Evolutionary conservation across 306 rosid species (phyloP), one percentile per base, ranked within the genome.

Genomic region (Gastrolobium villosum): DNA sequence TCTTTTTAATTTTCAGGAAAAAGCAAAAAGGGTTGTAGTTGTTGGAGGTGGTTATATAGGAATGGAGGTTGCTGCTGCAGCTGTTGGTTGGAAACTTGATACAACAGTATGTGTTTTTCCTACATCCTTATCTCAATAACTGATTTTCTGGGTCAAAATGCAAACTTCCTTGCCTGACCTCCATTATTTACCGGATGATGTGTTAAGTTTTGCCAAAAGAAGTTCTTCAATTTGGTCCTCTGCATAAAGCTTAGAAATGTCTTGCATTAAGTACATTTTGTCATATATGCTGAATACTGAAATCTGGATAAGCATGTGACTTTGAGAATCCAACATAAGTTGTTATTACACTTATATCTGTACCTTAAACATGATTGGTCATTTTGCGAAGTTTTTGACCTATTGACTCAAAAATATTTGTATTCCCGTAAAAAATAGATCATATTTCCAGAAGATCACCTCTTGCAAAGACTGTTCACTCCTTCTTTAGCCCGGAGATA

Each of bases 21-120:
- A 88, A 81, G 83, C 97, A 76, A 81, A 70, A 78, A 92, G 89
- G 88, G 89, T 92, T 81, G 97, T 89, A 52, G 78, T 94, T 67
- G 97, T 94, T 50, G 99, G 99, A 62, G 99, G 99, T 83, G 99
- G 99, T 71, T 92, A 94, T 79, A 94, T 94, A 74, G 99, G 99
- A 65, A 87, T 92, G 98, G 98, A 95, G 89, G 88, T 92, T 85
- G 99, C 97, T 60, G 99, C 99, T 28, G 99, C 98, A 59, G 92
- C 95, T 71, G 85, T 77, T 88, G 99, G 75, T 79, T 94, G 99
- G 99, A 88, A 94, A 35, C 97, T 90, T 76, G 95, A 94, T 86
- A 94, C 99, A 59, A 92, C 99, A 31, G 97, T 92, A 87, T 50
- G 95, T 82, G 10, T 72, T 46, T 31, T 57, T 45, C 82, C 53